These are phyloP conservation scores for Curvularia eragrostidis DNA, from an alignment of 2,329 filamentous ascomycete genomes.

Conservation along the genomic window DNA sequence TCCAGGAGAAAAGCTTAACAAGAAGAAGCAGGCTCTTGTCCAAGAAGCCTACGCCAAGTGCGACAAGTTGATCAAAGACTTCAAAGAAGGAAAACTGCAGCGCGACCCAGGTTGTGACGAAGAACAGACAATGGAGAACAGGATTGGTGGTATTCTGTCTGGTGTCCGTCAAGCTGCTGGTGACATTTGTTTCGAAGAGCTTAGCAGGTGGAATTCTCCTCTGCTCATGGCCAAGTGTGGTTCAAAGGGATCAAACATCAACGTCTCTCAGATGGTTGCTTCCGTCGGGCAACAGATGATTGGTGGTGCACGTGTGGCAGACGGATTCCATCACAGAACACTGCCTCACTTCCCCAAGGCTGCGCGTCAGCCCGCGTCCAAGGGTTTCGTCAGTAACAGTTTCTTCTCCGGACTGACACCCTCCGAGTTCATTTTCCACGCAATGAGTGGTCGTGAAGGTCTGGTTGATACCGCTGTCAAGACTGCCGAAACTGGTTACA, in stretches of 20 bases:
- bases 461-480: slow-evolving; percentile 98
- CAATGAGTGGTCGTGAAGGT: slow-evolving; percentile 97
- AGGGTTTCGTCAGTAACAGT: slow-evolving; percentile 96
- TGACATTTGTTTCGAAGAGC: slow-evolving; percentile 84
- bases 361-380: slow-evolving; percentile 87
- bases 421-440: slow-evolving; percentile 96
- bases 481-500: slow-evolving; percentile 98
- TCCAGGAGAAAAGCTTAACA: slow-evolving; percentile 73
- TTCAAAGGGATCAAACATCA: slow-evolving; percentile 96
- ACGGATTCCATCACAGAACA: slow-evolving; percentile 95
- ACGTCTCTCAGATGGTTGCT: slow-evolving; percentile 98
- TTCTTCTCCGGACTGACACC: slow-evolving; percentile 93
- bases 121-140: slow-evolving; percentile 89
- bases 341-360: slow-evolving; percentile 96
- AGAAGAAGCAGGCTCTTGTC: slow-evolving; percentile 78
- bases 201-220: slow-evolving; percentile 91
- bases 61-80: slow-evolving; percentile 81
- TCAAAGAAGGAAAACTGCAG: slow-evolving; percentile 79
- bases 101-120: slow-evolving; percentile 90
- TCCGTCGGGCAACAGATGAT: slow-evolving; percentile 98
- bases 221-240: slow-evolving; percentile 97
- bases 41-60: slow-evolving; percentile 79
- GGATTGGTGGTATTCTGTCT: slow-evolving; percentile 88
- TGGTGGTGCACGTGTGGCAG: slow-evolving; percentile 85
- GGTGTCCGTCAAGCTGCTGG: slow-evolving; percentile 91